Base-by-base conservation (phyloP, 2,329 filamentous ascomycete species). In the Fusarium udum region DNA sequence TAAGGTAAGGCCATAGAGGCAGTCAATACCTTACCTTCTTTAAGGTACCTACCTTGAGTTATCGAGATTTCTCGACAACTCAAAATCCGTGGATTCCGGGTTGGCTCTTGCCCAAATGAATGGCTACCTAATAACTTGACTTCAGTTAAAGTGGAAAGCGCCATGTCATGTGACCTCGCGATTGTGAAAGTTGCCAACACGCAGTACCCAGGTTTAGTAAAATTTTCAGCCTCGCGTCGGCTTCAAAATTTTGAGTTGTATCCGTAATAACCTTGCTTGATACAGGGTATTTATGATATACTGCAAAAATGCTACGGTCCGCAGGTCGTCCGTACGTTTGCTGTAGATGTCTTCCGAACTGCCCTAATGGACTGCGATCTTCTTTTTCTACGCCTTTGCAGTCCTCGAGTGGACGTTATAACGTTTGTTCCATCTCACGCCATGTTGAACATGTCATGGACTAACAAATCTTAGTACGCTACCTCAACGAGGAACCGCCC, bases 321-420 rank as follows among this genome's bases (percentile, higher is more conserved):
- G 72, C 80, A 48, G 72, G 73, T 53, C 75, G 69, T 31, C 77
- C 78, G n/a, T 81, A 79, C 61, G 70, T 82, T 34, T 83, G 82
- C 64, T 78, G 80, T 77, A 78, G 74, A 63, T 84, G 80, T 61
- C 63, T 82, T 39, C 61, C 73, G 6, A 74, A 76, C n/a, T 43
- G 58, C 24, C 61, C 61, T 22, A 73, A 69, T 67, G 59, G 57
- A 36, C 20, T 67, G 12, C 61, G 53, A 13, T 43, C 63, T 7
- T 67, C 63, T 4, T 45, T 63, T 16, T 43, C 55, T 22, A 52
- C 53, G 6, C 53, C 62, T 24, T n/a, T 52, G 32, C 63, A 46
- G 34, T 60, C 49, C 46, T 56, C 73, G 39, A 69, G 53, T 56
- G 46, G 55, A 46, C 59, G 56, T 22, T 51, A 67, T 46, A 67